A percentile compares a stretch with the other conserved stretches of the same genome.
phyloP scores from a whole-genome alignment of 768 basidiomycete species.

The Dioszegia aurantiaca region DNA sequence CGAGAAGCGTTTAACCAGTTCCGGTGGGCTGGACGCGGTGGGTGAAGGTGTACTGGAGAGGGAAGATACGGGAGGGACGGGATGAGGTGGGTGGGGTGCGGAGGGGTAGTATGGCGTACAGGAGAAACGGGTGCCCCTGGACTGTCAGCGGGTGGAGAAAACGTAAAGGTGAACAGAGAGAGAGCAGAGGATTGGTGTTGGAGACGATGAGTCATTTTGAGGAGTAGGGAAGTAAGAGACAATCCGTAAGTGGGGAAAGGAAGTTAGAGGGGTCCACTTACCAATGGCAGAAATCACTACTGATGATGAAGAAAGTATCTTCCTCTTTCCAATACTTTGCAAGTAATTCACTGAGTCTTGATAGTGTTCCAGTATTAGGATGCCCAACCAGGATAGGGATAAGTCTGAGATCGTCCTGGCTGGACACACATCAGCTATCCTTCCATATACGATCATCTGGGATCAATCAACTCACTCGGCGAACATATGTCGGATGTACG shows the following conservation, averaged over 20 bases:
- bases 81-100: conserved; percentile 33
- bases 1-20: conserved; percentile 26
- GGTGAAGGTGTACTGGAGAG: conserved; percentile 6
- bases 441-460: not conserved
- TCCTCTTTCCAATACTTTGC: conserved; percentile 74
- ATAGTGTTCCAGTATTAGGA: conserved; percentile 58
- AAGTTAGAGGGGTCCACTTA: conserved; percentile 50
- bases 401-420: conserved; percentile 64
- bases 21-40: conserved; percentile 22
- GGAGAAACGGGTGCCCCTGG: conserved; percentile 49
- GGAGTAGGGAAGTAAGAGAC: not conserved
- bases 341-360: conserved; percentile 63
- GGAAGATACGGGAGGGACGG: conserved; percentile 41
- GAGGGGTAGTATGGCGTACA: conserved; percentile 48
- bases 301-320: conserved; percentile 83
- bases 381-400: conserved; percentile 86
- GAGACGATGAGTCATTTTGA: too few relatives aligned
- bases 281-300: conserved; percentile 99
- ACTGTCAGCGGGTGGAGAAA: conserved; percentile 2
- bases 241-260: not conserved
- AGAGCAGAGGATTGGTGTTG: too few relatives aligned
- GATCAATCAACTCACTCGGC: conserved; percentile 26
- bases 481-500: conserved; percentile 54
- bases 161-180: too few relatives aligned
- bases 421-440: conserved; percentile 10